phyloP scores from a whole-genome alignment of 1,284 basidiomycete genomes.

The Papiliotrema laurentii region DNA sequence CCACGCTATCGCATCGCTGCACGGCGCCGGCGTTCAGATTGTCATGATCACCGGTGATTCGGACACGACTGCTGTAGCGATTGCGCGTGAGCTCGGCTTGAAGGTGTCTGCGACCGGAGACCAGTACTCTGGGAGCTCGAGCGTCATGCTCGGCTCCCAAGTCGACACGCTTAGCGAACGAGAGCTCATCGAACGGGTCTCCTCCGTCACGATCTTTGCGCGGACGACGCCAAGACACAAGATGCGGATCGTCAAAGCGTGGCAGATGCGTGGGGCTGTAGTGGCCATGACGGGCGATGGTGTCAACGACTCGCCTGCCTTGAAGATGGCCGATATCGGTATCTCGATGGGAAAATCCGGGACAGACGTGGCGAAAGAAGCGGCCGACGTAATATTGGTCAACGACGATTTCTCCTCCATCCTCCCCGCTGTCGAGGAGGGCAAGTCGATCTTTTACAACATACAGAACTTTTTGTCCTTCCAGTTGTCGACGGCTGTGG shows the following conservation, averaged over 20 bases:
- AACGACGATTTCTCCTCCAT: slow-evolving; percentile 97
- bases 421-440: slow-evolving; percentile 91
- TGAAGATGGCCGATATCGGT: slow-evolving; percentile 98
- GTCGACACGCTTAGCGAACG: slow-evolving; percentile 76
- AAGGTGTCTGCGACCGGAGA: slow-evolving; percentile 30
- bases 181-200: slow-evolving; percentile 80
- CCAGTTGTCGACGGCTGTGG: slow-evolving; percentile 93
- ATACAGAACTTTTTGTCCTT: slow-evolving; percentile 97
- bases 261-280: slow-evolving; percentile 78
- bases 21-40: slow-evolving; percentile 82
- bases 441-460: slow-evolving; percentile 97
- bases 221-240: slow-evolving; percentile 94
- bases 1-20: slow-evolving; percentile 73
- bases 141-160: slow-evolving; percentile 74
- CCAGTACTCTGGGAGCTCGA: slow-evolving; percentile 32
- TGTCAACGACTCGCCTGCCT: slow-evolving; percentile 93
- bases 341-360: slow-evolving; percentile 96
- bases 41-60: slow-evolving; percentile 99
- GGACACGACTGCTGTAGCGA: slow-evolving; percentile 82
- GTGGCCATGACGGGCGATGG: slow-evolving; percentile 99
- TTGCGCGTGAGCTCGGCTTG: slow-evolving; percentile 85
- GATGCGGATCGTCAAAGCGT: slow-evolving; percentile 92
- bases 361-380: slow-evolving; percentile 97
- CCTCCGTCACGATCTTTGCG: slow-evolving; percentile 79
- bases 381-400: slow-evolving; percentile 92